Percentiles rank a stretch among this genome's conserved stretches.
Evolutionary conservation across 2,329 filamentous ascomycete genomes (phyloP).

Genomic region (Aspergillus alliaceus): DNA sequence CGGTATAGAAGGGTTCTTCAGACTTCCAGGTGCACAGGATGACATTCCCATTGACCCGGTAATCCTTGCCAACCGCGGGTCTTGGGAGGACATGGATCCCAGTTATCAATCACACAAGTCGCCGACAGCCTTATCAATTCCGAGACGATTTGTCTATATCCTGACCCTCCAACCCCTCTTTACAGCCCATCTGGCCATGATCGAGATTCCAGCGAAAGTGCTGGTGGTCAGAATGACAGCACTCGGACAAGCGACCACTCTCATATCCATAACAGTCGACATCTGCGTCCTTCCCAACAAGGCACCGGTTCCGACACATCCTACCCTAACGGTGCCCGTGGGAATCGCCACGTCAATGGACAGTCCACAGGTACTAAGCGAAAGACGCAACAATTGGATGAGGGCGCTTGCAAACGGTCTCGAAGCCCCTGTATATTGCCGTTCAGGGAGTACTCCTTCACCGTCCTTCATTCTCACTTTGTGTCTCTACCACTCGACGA

Average conservation of each 20-base stretch:
- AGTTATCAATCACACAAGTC: slow-evolving; percentile 6
- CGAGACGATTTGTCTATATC: no score
- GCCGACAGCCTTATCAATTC: slow-evolving; percentile 7
- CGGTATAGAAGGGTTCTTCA: slow-evolving; percentile 4
- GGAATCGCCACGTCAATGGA: neutral
- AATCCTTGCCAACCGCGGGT: slow-evolving; percentile 15
- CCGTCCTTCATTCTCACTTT: slow-evolving; percentile 8
- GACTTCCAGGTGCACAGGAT: slow-evolving; percentile 9
- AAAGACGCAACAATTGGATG: slow-evolving; percentile 1
- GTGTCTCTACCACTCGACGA: slow-evolving; percentile 4
- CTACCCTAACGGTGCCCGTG: slow-evolving; percentile 1
- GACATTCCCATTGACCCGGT: slow-evolving; percentile 17
- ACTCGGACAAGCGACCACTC: slow-evolving; percentile 6
- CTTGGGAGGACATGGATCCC: slow-evolving; percentile 12
- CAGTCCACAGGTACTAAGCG: slow-evolving; percentile 7
- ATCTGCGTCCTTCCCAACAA: slow-evolving; percentile 5
- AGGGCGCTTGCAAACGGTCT: neutral
- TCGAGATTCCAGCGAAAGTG: neutral
- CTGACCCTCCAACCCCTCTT: slow-evolving; percentile 10
- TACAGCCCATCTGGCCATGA: slow-evolving; percentile 4
- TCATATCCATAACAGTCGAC: slow-evolving; percentile 12
- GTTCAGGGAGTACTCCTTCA: slow-evolving; percentile 1
- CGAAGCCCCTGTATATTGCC: neutral
- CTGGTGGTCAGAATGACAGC: slow-evolving; percentile 1
- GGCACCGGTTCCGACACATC: neutral